Evolutionary conservation across 2,329 filamentous ascomycete species (phyloP), one percentile per base, ranked within the genome.

Genomic region (Fragosphaeria purpurea): DNA sequence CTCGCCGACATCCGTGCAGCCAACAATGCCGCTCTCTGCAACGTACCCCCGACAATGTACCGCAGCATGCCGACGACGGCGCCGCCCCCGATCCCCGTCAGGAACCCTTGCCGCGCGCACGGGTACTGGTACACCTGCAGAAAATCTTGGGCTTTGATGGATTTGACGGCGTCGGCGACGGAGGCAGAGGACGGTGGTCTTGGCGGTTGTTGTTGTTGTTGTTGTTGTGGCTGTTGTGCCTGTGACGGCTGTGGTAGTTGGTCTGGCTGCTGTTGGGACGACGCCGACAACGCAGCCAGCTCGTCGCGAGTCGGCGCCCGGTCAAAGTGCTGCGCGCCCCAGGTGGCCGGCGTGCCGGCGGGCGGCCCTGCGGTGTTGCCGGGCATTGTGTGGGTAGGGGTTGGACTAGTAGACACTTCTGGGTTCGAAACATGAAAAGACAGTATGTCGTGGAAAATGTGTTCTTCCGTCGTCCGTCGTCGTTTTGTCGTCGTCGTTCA

Each of bases 1-100:
- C 22, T 22, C 22, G 22, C 22, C 22, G 22, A 22, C 22, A 3
- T 37, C 7, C 11, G 35, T 11, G 35, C 35, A 11, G 35, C 22
- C 2, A 22, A 22, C 22, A 22, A 22, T 22, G 7, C 22, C 5
- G n/a, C 6, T 32, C 13, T 10, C 22, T 12, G 9, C 10, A 13
- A 51, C 50, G 6, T 41, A 94, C 89, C 85, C 70, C 85, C 82
- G 58, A 88, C 68, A 30, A 96, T 73, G 60, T 83, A 85, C 56
- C 85, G 79, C 50, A 90, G 61, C 52, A 82, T 84, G 50, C 90
- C 91, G 35, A 88, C 68, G 4, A 77, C 85, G 55, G 88, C 86
- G 4, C 88, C 93, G 3, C 80, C 76, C 1, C 80, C 85, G 60
- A 98, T 94, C 31, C 89, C 93, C 1, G 86, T 82, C 58, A 97